Percentiles rank a stretch among this genome's conserved stretches.
These are phyloP conservation scores for Gentiana macrophylla DNA, from an alignment of 257 asterid species.

Conservation along the genomic window DNA sequence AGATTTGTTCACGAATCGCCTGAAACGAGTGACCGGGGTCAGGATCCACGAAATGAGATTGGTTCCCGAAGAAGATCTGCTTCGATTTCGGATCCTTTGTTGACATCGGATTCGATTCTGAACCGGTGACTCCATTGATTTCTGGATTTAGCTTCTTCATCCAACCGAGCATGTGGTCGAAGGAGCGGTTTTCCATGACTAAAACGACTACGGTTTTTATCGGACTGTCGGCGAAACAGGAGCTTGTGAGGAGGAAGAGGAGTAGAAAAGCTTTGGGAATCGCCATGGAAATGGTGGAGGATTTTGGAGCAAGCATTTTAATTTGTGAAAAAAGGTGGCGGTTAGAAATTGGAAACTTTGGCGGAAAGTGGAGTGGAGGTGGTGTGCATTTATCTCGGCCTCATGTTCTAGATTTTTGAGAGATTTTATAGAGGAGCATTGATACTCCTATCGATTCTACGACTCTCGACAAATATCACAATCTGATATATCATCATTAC, in stretches of 20 bases:
- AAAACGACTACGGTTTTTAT: conserved; percentile 76
- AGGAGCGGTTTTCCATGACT: conserved; percentile 95
- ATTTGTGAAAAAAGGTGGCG: neutral
- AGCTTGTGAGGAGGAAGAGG: neutral
- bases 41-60: conserved; percentile 72
- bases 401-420: too few species aligned
- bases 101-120: conserved; percentile 48
- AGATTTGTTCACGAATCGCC: conserved; percentile 75
- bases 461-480: too few species aligned
- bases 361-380: too few species aligned
- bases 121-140: conserved; percentile 71
- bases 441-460: too few species aligned
- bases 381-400: too few species aligned
- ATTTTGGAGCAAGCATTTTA: too few species aligned
- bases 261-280: neutral
- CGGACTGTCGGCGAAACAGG: conserved; percentile 21
- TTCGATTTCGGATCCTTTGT: conserved; percentile 40
- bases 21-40: conserved; percentile 94
- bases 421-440: too few species aligned
- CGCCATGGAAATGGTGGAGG: neutral
- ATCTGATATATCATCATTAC: too few species aligned
- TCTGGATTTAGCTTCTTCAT: conserved; percentile 76
- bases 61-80: conserved; percentile 31
- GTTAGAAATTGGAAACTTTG: too few species aligned
- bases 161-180: conserved; percentile 97